Base-by-base conservation (phyloP, 177 flowering plant species). In the Vitis hybrid region DNA sequence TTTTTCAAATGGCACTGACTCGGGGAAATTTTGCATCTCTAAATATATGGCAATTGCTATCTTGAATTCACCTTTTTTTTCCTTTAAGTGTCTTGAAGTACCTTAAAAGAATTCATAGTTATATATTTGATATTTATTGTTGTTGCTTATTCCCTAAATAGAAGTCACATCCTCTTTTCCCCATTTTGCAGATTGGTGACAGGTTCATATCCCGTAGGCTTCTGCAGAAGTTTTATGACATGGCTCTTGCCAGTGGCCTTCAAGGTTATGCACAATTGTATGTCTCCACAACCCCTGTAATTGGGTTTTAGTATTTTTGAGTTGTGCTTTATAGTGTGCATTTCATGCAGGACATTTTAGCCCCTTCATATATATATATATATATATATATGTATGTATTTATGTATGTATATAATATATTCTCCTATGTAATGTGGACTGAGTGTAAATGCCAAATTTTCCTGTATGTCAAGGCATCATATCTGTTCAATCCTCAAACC, bases 251-350 rank as follows among this genome's bases (percentile, higher is more conserved):
- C 56, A 78, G 83, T 78, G 97, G 97, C 27, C 93, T 96, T 76
- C 89, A 86, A 85, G 93, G 85, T 77, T 93, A 88, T 87, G 99
- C 99, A 32, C 70, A 83, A 82, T 75, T 90, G 99, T 95, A 89
- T 72, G 98, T 81, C 70, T 62, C 55, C 56, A 48, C 19, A 63
- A 70, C 54, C 70, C 61, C 66, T n/a, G 17, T 48, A 27, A 51
- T 70, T 55, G 35, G 17, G 55, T 35, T 52, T 50, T 24, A 17
- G 55, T 54, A 14, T 35, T 35, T 35, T 35, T 6, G 46, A 35
- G 46, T 35, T 35, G 46, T 35, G 46, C 46, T 0, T 35, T 35
- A 35, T 35, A 35, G 46, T 35, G 46, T 35, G 46, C 46, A 35
- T 5, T 35, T 35, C 46, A 35, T 35, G 6, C 7, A 4, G 46